A percentile compares a stretch with the other conserved stretches of the same genome.
Evolutionary conservation across 306 rosid genomes (phyloP).

Genomic region (Quillaja saponaria): DNA sequence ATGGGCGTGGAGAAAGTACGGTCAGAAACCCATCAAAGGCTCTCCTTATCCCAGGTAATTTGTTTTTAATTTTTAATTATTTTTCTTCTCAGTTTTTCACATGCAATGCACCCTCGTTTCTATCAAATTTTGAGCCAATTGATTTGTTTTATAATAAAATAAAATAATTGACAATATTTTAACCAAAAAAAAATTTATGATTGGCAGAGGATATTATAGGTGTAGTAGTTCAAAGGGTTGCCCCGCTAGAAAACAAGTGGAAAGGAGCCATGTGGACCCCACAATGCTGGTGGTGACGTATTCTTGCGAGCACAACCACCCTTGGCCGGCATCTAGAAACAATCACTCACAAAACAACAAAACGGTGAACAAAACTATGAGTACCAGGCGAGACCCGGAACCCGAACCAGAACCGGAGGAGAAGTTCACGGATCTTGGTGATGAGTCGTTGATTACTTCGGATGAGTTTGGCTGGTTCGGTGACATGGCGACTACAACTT

Average conservation of each 20-base stretch:
- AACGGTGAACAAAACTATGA: slow-evolving; percentile 19
- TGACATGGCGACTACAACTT: slow-evolving; percentile 55
- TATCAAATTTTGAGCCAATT: too few species aligned
- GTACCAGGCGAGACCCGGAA: slow-evolving; percentile 18
- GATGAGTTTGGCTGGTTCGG: slow-evolving; percentile 71
- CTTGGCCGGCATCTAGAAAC: slow-evolving; percentile 74
- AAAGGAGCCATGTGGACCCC: slow-evolving; percentile 82
- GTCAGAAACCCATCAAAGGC: slow-evolving; percentile 98
- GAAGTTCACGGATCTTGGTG: slow-evolving; percentile 42
- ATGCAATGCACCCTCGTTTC: too few species aligned
- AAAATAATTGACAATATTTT: too few species aligned
- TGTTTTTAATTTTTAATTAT: too few species aligned
- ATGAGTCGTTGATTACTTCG: slow-evolving; percentile 31
- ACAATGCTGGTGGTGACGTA: slow-evolving; percentile 81
- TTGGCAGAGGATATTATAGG: slow-evolving; percentile 79
- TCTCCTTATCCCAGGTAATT: slow-evolving; percentile 91
- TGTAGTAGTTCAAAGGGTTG: slow-evolving; percentile 95
- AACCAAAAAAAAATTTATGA: too few species aligned
- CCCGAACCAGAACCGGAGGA: slow-evolving; percentile 30
- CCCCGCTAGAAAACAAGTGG: slow-evolving; percentile 96
- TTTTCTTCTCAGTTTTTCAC: not conserved
- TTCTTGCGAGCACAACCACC: slow-evolving; percentile 85
- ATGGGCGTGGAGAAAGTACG: slow-evolving; percentile 98
- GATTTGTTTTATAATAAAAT: too few species aligned
- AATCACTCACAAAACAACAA: slow-evolving; percentile 16